phyloP scores from a whole-genome alignment of 2,329 filamentous ascomycete genomes.

The Arachnomyces sp. region DNA sequence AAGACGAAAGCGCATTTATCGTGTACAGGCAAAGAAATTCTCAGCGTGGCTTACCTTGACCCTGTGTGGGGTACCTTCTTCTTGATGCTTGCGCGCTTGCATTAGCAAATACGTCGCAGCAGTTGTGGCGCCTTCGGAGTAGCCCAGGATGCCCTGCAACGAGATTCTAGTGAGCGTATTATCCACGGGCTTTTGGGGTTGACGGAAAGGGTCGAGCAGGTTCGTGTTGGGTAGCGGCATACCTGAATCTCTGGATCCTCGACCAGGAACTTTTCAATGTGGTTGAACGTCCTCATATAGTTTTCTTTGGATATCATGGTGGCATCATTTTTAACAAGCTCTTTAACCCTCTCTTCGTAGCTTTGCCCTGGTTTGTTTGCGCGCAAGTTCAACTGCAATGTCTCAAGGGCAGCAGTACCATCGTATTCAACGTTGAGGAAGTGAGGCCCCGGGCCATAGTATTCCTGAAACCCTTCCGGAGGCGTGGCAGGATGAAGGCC shows the following conservation, averaged over 20 bases:
- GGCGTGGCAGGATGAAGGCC: not conserved
- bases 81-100: not conserved
- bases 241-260: slow-evolving; percentile 3
- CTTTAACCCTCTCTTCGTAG: too few species aligned
- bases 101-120: not conserved
- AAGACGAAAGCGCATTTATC: too few species aligned
- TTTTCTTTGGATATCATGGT: too few species aligned
- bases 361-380: too few species aligned
- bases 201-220: too few species aligned
- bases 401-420: not conserved
- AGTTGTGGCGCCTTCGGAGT: slow-evolving; percentile 1
- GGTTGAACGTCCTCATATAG: too few species aligned
- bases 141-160: slow-evolving; percentile 4
- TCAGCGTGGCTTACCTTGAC: slow-evolving; percentile 1
- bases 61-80: not conserved
- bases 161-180: too few species aligned
- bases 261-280: not conserved
- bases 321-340: too few species aligned
- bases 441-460: slow-evolving; percentile 2
- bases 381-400: too few species aligned
- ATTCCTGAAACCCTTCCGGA: slow-evolving; percentile 3
- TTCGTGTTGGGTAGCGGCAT: too few species aligned
- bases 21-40: too few species aligned
- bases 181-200: too few species aligned
- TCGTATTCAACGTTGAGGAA: not conserved